Conservation (phyloP, 352 stramenopile genomes). For the Phytophthora colocasiae region DNA sequence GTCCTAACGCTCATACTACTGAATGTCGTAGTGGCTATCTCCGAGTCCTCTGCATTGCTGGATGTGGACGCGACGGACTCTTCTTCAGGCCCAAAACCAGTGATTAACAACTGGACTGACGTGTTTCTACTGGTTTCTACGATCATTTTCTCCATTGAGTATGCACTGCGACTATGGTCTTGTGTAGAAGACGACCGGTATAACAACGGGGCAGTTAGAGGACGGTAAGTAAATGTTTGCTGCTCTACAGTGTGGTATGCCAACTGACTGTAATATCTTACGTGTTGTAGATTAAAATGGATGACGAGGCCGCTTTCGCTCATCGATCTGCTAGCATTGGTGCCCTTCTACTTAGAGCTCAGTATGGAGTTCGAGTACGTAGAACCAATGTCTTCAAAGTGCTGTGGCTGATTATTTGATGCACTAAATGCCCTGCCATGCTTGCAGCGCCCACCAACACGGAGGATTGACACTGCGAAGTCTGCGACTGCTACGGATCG, state of each 20-base stretch:
- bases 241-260: neutral
- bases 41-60: constrained; percentile 42
- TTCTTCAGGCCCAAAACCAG: constrained; percentile 1
- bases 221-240: constrained; percentile 32
- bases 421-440: neutral
- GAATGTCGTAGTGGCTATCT: constrained; percentile 67
- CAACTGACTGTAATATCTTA: neutral
- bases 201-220: constrained; percentile 37
- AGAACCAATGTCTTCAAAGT: neutral
- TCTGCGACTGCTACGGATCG: constrained; percentile 61
- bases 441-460: constrained; percentile 26
- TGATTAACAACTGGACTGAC: constrained; percentile 46
- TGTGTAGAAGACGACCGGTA: constrained; percentile 68
- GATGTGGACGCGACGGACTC: constrained; percentile 12
- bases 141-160: constrained; percentile 70
- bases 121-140: constrained; percentile 64
- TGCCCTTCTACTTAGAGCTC: constrained; percentile 73
- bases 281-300: constrained; percentile 55
- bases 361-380: constrained; percentile 55
- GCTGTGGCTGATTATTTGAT: neutral
- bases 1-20: constrained; percentile 64
- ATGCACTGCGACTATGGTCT: constrained; percentile 63
- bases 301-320: constrained; percentile 64
- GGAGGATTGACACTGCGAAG: constrained; percentile 59
- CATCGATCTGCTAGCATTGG: constrained; percentile 59